phyloP scores from a whole-genome alignment of 169 alveolate species.

The Perkinsus chesapeaki region DNA sequence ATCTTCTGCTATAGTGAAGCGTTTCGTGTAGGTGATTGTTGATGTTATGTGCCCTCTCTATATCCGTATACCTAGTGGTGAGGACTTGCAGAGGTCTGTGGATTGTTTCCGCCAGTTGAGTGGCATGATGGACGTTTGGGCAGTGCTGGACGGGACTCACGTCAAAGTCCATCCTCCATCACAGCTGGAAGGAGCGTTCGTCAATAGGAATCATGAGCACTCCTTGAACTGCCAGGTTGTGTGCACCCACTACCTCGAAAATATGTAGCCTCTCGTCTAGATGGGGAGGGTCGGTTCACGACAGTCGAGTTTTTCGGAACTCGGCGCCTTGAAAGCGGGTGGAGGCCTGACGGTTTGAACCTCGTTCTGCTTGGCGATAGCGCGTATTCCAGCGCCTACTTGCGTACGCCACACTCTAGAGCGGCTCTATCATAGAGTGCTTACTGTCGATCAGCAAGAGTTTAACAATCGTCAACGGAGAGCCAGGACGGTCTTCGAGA shows the following conservation, averaged over 20 bases:
- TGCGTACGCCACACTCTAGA: neutral
- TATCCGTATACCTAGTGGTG: neutral
- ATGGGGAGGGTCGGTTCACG: neutral
- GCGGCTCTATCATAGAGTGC: neutral
- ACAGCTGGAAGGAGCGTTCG: neutral
- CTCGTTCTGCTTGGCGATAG: neutral
- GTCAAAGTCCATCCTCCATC: neutral
- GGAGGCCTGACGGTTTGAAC: neutral
- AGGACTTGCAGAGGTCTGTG: neutral
- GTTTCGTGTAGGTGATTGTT: neutral
- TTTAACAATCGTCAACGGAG: neutral
- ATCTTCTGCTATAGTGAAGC: neutral
- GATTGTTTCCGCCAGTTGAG: neutral
- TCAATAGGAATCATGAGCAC: neutral
- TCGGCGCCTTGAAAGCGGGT: neutral
- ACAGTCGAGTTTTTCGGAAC: neutral
- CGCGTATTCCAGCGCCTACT: neutral
- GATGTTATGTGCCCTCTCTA: neutral
- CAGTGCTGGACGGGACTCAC: neutral
- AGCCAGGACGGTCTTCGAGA: neutral
- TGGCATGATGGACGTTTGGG: neutral
- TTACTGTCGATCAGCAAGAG: neutral
- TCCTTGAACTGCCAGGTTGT: neutral
- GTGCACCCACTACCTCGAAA: neutral
- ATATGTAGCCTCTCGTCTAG: neutral